A percentile compares a stretch with the other conserved stretches of the same genome.
These are phyloP conservation scores for Haplosporangium sp. DNA, from an alignment of 371 early-diverging fungal species.

Conservation along the genomic window DNA sequence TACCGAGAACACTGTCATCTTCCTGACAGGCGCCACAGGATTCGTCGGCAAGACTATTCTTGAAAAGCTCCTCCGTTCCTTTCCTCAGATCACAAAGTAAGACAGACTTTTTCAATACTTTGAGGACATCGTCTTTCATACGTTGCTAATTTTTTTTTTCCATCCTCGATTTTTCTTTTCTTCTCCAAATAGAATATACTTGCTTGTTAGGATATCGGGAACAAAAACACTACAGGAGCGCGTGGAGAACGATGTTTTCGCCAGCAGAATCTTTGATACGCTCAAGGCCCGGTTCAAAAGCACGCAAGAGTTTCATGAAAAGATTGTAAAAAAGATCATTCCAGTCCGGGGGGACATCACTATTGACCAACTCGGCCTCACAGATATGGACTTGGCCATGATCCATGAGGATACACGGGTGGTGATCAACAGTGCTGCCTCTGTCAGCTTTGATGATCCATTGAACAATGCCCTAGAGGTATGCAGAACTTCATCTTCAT, in stretches of 20 bases:
- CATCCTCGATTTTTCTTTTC: constrained; percentile 1
- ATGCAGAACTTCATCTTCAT: neutral
- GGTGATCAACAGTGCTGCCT: constrained; percentile 69
- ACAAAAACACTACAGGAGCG: constrained; percentile 46
- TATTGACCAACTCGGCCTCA: constrained; percentile 60
- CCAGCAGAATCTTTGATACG: constrained; percentile 50
- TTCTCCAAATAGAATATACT: constrained; percentile 36
- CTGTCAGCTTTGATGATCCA: constrained; percentile 65
- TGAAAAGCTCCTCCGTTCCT: constrained; percentile 62
- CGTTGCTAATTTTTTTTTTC: too few species aligned
- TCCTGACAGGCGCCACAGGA: constrained; percentile 73
- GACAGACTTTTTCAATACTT: neutral
- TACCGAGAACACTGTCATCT: constrained; percentile 47
- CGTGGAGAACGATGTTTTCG: constrained; percentile 45
- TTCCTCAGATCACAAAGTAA: constrained; percentile 51
- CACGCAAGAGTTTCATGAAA: constrained; percentile 32
- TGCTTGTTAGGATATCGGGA: constrained; percentile 46
- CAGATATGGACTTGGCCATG: constrained; percentile 57
- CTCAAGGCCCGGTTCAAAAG: constrained; percentile 38
- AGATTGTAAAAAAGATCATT: constrained; percentile 64
- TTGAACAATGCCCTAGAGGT: constrained; percentile 64
- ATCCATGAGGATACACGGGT: constrained; percentile 59
- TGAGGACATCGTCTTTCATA: too few species aligned
- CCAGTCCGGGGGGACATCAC: constrained; percentile 66
- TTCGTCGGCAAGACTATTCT: constrained; percentile 73